Evolutionary conservation across 2,329 filamentous ascomycete species (phyloP).

Genomic region (Lomentospora prolificans): DNA sequence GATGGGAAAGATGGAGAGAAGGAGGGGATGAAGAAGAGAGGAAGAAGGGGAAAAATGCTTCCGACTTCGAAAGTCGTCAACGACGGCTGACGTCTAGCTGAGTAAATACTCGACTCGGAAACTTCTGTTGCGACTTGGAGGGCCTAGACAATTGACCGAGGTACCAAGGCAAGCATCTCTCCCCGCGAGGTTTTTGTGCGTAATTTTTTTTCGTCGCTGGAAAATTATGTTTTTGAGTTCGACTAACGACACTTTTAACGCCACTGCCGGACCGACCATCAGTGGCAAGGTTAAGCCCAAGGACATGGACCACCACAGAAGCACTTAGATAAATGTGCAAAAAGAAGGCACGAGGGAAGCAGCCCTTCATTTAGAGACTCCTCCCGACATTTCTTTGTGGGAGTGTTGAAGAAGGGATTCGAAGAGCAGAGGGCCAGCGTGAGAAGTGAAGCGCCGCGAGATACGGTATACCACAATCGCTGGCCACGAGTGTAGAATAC

Average conservation of each 20-base stretch:
- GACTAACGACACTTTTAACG: conserved; percentile 4
- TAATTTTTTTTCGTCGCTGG: neutral
- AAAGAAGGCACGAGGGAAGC: neutral
- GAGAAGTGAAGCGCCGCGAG: no score
- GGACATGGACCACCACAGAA: neutral
- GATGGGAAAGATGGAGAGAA: neutral
- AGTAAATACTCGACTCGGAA: conserved; percentile 4
- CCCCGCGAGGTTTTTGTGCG: neutral
- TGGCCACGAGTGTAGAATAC: no score
- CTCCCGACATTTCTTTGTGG: neutral
- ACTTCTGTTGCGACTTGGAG: neutral
- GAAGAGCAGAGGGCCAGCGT: no score
- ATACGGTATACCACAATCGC: no score
- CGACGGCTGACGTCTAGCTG: conserved; percentile 3
- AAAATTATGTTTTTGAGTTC: conserved; percentile 1
- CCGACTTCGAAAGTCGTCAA: neutral
- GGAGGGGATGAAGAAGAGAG: conserved; percentile 9
- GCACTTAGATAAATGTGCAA: neutral
- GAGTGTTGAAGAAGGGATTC: neutral
- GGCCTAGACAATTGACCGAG: neutral
- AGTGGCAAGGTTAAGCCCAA: conserved; percentile 1
- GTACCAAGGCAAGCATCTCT: neutral
- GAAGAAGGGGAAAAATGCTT: conserved; percentile 10
- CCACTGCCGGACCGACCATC: conserved; percentile 8
- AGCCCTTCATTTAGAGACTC: neutral